These are phyloP conservation scores for Euphrasia arctica DNA, from an alignment of 305 asterid species.

Conservation along the genomic window DNA sequence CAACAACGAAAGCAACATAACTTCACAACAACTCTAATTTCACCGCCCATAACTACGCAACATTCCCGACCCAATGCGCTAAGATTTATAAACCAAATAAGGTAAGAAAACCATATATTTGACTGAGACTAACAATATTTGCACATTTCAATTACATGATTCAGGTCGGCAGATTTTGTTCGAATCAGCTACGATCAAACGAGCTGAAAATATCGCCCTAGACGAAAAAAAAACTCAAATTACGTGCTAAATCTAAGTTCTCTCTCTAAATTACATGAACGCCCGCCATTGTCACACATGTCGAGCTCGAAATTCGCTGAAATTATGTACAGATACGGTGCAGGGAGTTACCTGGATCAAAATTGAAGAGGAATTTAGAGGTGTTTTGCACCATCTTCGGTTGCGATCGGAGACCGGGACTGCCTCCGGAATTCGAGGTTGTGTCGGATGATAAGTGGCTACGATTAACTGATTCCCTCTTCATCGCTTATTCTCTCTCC, in stretches of 20 bases:
- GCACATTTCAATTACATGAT: neutral
- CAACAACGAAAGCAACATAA: constrained; percentile 94
- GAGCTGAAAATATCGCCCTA: constrained; percentile 10
- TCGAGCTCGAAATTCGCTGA: constrained; percentile 27
- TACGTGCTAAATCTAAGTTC: constrained; percentile 22
- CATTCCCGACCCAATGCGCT: constrained; percentile 30
- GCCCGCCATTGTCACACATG: constrained; percentile 34
- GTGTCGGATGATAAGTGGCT: neutral
- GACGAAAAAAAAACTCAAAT: constrained; percentile 19
- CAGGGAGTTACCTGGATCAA: neutral
- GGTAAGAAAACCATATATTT: neutral
- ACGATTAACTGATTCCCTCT: constrained; percentile 1
- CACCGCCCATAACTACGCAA: constrained; percentile 59
- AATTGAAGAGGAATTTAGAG: neutral
- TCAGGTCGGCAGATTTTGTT: too few species aligned
- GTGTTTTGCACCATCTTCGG: neutral
- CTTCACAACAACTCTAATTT: constrained; percentile 46
- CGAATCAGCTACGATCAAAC: neutral
- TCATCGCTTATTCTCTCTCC: neutral
- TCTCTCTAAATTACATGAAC: constrained; percentile 25
- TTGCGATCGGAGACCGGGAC: constrained; percentile 2
- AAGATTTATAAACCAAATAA: constrained; percentile 18
- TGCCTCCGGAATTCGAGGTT: neutral
- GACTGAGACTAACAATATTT: neutral
- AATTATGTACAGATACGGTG: neutral